Conservation (phyloP, 2,329 filamentous ascomycete genomes). For the Gaeumannomyces sp. region DNA sequence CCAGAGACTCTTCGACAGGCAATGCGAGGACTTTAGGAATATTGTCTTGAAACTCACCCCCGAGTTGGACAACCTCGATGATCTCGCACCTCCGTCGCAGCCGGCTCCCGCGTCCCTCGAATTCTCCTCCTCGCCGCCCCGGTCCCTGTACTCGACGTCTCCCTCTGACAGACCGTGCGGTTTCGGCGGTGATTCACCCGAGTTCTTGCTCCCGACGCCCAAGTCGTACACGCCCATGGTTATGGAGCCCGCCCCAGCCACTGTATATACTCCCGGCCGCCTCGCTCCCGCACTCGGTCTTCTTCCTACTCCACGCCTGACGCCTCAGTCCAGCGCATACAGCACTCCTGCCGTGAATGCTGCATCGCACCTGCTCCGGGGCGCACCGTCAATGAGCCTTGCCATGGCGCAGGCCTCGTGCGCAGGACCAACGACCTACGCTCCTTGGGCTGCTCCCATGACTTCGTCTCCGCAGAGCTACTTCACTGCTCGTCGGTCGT, state of each 20-base stretch:
- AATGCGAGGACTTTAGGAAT: conserved; percentile 51
- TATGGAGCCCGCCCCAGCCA: conserved; percentile 44
- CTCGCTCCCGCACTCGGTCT: conserved; percentile 47
- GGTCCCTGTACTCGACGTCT: conserved; percentile 36
- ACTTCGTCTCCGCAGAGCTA: conserved; percentile 48
- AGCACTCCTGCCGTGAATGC: conserved; percentile 56
- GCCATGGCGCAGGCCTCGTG: conserved; percentile 49
- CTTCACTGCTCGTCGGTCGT: conserved; percentile 47
- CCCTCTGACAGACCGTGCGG: conserved; percentile 29
- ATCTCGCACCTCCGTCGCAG: conserved; percentile 32
- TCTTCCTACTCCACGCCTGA: conserved; percentile 53
- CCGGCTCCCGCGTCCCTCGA: conserved; percentile 23
- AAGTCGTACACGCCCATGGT: conserved; percentile 34
- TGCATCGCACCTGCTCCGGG: conserved; percentile 42
- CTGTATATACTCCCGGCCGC: conserved; percentile 38
- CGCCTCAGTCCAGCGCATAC: conserved; percentile 48
- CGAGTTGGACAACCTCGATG: conserved; percentile 52
- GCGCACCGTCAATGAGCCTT: conserved; percentile 51
- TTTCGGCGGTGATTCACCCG: conserved; percentile 31
- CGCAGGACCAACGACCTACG: background rate
- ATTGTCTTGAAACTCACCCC: conserved; percentile 52
- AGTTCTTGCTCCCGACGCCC: conserved; percentile 32
- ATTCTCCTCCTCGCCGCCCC: conserved; percentile 32
- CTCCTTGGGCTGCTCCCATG: conserved; percentile 34
- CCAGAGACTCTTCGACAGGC: conserved; percentile 35